phyloP scores from a whole-genome alignment of 257 asterid species.

The Solanum paucissectum region DNA sequence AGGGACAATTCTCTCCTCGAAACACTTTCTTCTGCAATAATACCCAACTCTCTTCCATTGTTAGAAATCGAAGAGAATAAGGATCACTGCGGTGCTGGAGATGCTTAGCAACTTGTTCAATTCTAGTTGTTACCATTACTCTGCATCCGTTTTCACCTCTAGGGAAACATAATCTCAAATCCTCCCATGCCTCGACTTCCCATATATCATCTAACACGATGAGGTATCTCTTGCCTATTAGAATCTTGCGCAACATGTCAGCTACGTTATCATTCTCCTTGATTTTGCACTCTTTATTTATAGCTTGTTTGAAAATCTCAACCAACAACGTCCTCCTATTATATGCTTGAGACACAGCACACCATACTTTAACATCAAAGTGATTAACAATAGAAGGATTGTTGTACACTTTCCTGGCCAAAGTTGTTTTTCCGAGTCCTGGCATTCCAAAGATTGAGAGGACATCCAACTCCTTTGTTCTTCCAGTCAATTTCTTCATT shows the following conservation, averaged over 20 bases:
- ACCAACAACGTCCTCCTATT: background rate
- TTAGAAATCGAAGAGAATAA: background rate
- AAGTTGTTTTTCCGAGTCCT: background rate
- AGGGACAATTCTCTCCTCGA: background rate
- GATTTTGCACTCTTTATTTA: rapidly evolving
- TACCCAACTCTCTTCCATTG: background rate
- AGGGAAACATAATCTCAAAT: background rate
- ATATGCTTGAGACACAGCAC: background rate
- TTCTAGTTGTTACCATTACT: background rate
- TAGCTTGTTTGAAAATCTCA: background rate
- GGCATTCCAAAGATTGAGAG: background rate
- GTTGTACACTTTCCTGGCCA: background rate
- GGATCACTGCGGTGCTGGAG: background rate
- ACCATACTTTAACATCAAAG: background rate
- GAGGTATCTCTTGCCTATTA: background rate
- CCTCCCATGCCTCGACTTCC: background rate
- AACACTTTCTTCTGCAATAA: background rate
- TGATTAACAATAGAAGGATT: background rate
- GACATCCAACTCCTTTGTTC: background rate
- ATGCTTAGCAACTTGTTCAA: background rate
- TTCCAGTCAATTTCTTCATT: background rate
- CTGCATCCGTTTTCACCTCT: background rate
- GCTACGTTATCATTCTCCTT: background rate
- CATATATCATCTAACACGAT: conserved; percentile 2
- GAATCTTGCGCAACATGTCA: background rate